A percentile compares a stretch with the other conserved stretches of the same genome.
These are phyloP conservation scores for Ceratocystis alfenasii DNA, from an alignment of 2,329 filamentous ascomycete genomes.

Conservation along the genomic window DNA sequence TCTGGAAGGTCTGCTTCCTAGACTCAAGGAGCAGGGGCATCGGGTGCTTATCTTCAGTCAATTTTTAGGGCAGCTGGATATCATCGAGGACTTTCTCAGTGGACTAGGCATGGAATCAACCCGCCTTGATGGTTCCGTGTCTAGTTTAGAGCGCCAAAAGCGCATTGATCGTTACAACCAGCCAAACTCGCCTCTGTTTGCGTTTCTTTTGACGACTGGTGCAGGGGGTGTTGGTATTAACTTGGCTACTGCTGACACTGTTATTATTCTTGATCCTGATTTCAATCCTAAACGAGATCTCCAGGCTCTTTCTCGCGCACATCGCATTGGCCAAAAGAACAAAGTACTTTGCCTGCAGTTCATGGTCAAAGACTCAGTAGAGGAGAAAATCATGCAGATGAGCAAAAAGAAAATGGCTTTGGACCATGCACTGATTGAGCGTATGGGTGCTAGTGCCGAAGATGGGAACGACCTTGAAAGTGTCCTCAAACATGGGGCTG, in stretches of 20 bases:
- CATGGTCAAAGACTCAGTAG: conserved; percentile 75
- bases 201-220: conserved; percentile 83
- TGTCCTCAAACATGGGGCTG: conserved; percentile 76
- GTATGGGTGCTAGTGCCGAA: conserved; percentile 74
- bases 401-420: conserved; percentile 92
- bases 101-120: conserved; percentile 61
- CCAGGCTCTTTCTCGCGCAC: conserved; percentile 84
- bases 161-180: conserved; percentile 90
- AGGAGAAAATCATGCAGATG: conserved; percentile 94
- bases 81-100: conserved; percentile 82
- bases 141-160: conserved; percentile 78
- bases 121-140: conserved; percentile 75
- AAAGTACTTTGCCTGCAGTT: conserved; percentile 94
- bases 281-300: conserved; percentile 98
- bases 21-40: conserved; percentile 72
- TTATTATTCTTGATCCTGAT: conserved; percentile 93
- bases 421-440: conserved; percentile 88
- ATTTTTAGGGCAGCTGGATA: conserved; percentile 76
- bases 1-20: conserved; percentile 74
- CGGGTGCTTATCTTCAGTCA: conserved; percentile 93
- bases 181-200: conserved; percentile 69
- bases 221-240: conserved; percentile 97
- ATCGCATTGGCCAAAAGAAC: conserved; percentile 91
- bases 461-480: conserved; percentile 70
- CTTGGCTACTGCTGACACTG: conserved; percentile 88